Base-by-base conservation (phyloP, 169 alveolate species). In the Plasmodium gonderi region DNA sequence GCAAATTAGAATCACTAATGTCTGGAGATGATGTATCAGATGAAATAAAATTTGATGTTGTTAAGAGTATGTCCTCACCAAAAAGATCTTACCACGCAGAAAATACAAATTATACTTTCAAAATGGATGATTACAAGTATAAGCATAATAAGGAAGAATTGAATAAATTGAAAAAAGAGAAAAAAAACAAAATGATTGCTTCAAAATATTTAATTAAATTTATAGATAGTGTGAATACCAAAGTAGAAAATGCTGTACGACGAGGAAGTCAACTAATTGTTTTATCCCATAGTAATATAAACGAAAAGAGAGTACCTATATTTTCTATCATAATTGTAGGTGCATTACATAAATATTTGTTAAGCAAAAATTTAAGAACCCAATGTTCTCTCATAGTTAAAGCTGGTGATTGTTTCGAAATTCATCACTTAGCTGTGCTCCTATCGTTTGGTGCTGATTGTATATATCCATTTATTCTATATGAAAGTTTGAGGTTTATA, bases 401-500 rank as follows among this genome's bases (percentile, higher is more conserved):
- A 51, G 94, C 94, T 9, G 94, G 94, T 6, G 94, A 90, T 36
- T 90, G 95, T 33, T 80, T 79, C 77, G 94, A 90, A 49, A 91
- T 92, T 3, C 96, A 94, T 65, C 95, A 91, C 44, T 64, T 94
- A 67, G 95, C 95, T 26, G 91, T 93, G 36, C 85, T 95, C 38
- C 91, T 94, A 38, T 94, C 95, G 29, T 95, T 89, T 68, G 97
- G 97, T 42, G 96, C 96, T n/a, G 97, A 95, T 85, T 95, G 96
- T 79, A 90, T 95, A 51, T 95, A 65, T 79, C 97, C 97, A 11
- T 95, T 92, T 90, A 82, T 94, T 78, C 91, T 95, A 14, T 95
- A 94, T 82, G 94, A 90, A 60, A 95, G 95, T 40, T 38, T 95
- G 38, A 87, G 76, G 38, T 81, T 87, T 31, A 78, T 76, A 20